Conservation (phyloP, 2,329 filamentous ascomycete genomes). For the Penicillium olsonii region DNA sequence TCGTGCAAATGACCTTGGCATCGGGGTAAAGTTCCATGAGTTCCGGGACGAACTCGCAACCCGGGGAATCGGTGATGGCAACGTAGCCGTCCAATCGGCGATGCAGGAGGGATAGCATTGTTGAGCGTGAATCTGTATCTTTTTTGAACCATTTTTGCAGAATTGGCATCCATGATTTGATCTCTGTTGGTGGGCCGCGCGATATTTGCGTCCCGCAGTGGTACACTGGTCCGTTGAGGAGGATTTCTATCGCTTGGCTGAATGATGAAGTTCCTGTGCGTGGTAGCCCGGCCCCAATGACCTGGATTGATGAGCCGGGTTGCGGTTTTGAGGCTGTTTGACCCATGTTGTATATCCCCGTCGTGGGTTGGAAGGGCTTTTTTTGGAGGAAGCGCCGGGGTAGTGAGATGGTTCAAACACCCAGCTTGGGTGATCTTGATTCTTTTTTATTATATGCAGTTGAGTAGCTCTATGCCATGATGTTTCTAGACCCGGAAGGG, state of each 20-base stretch:
- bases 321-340: slow-evolving; percentile 20
- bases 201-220: slow-evolving; percentile 50
- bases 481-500: not conserved
- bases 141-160: slow-evolving; percentile 16
- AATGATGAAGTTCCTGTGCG: slow-evolving; percentile 56
- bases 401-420: not conserved
- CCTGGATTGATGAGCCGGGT: slow-evolving; percentile 21
- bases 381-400: not conserved
- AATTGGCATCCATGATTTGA: slow-evolving; percentile 26
- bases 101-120: slow-evolving; percentile 15
- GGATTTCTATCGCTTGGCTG: slow-evolving; percentile 49
- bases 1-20: slow-evolving; percentile 50
- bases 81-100: slow-evolving; percentile 43
- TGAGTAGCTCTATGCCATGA: not conserved
- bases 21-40: slow-evolving; percentile 53
- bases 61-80: slow-evolving; percentile 50
- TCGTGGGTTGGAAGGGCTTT: not conserved
- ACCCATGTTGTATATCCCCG: slow-evolving; percentile 16
- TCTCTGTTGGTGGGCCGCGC: slow-evolving; percentile 21
- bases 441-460: not conserved
- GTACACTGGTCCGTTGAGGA: slow-evolving; percentile 52
- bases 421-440: not conserved
- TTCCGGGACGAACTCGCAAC: slow-evolving; percentile 46
- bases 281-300: slow-evolving; percentile 35
- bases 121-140: not conserved